Evolutionary conservation across 2,329 filamentous ascomycete genomes (phyloP), one percentile per base, ranked within the genome.

Genomic region (Alternaria triticina): DNA sequence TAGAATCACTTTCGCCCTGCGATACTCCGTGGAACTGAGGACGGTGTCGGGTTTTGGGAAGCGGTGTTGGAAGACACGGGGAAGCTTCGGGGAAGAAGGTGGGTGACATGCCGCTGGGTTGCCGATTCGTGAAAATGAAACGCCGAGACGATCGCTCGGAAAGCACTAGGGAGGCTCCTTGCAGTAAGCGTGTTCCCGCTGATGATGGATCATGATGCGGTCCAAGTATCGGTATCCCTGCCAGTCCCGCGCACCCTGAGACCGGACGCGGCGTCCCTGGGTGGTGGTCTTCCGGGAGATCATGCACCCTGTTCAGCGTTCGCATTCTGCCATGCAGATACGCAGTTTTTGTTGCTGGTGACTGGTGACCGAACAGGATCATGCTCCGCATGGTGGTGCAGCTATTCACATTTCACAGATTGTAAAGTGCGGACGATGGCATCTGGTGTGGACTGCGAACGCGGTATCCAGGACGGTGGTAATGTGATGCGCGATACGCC

Each of bases 251-350:
- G 70, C 70, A 71, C 68, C 65, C 72, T 74, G 70, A 70, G 67
- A 68, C 65, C 61, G 70, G 66, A 71, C 64, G 68, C 67, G 62
- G 67, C 51, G 28, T 45, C 36, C 45, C 36, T 59, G 63, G 61
- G 60, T 69, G 68, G 61, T 69, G 64, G 56, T 66, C 63, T 65
- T 71, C 74, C 72, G 76, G 76, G 66, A 77, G 75, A 78, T 79
- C 74, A 78, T 75, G 74, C 71, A 71, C 56, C 67, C 63, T 69
- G 72, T 67, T 68, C 65, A 70, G 72, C 64, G 62, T 33, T 33
- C 44, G 30, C 30, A 45, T n/a, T 40, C 54, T 44, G 44, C 44
- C 40, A 50, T 12, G n/a, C 49, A 51, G 25, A 45, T 17, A 15
- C 44, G 43, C 17, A n/a, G 25, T 17, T 11, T 15, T n/a, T 17